Percentiles rank a stretch among this genome's conserved stretches.
These are phyloP conservation scores for Penicillium sclerotiorum DNA, from an alignment of 2,329 filamentous ascomycete genomes.

Conservation along the genomic window DNA sequence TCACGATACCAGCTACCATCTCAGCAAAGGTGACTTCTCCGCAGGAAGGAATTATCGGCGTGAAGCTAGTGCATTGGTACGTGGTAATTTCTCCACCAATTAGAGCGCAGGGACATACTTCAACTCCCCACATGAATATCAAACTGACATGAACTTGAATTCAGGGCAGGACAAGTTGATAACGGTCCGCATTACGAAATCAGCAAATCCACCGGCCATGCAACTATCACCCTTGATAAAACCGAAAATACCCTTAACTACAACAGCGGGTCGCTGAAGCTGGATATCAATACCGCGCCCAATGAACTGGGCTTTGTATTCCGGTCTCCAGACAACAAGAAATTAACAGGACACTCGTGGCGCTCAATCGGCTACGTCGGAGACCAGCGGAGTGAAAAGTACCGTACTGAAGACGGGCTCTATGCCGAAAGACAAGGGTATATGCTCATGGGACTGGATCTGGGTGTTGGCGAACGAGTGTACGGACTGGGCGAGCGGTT, in stretches of 20 bases:
- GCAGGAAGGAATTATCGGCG: conserved; percentile 42
- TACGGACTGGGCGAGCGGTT: conserved; percentile 78
- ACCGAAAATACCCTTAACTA: conserved; percentile 31
- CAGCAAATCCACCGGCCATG: conserved; percentile 27
- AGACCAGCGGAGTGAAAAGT: conserved; percentile 36
- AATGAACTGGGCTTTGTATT: conserved; percentile 40
- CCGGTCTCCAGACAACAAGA: conserved; percentile 26
- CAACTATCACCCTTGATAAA: conserved; percentile 30
- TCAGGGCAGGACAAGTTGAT: conserved; percentile 39
- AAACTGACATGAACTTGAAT: too few relatives aligned
- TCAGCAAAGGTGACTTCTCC: conserved; percentile 39
- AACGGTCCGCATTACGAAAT: conserved; percentile 41
- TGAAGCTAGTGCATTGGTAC: conserved; percentile 43
- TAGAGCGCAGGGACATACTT: neutral
- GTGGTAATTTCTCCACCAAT: neutral
- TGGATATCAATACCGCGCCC: conserved; percentile 36
- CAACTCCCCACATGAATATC: neutral
- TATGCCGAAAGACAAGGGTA: conserved; percentile 43
- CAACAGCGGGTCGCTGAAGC: conserved; percentile 34
- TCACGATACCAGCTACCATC: conserved; percentile 32
- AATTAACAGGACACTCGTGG: conserved; percentile 41
- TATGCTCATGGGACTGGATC: conserved; percentile 43
- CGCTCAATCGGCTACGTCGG: conserved; percentile 45
- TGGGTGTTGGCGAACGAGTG: conserved; percentile 62
- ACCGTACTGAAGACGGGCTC: conserved; percentile 37